A percentile compares a stretch with the other conserved stretches of the same genome.
phyloP scores from a whole-genome alignment of 2,329 filamentous ascomycete genomes.

The Emericellopsis atlantica region DNA sequence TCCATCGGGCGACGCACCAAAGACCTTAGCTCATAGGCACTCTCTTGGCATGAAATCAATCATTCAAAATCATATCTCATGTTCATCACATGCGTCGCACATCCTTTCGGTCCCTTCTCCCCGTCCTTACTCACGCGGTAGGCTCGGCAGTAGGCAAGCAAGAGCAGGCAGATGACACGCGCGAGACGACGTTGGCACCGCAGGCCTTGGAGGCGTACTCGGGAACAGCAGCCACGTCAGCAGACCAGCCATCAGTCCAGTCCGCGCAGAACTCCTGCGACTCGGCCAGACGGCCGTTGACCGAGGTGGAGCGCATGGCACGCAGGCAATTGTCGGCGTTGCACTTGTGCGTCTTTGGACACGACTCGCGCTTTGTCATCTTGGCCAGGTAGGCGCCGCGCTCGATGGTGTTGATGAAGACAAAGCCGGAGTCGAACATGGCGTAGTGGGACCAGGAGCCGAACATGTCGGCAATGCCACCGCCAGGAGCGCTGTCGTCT shows the following conservation, averaged over 20 bases:
- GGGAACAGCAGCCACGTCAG: slow-evolving; percentile 8
- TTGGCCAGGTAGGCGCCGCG: slow-evolving; percentile 18
- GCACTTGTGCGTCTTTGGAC: slow-evolving; percentile 8
- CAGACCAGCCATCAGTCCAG: slow-evolving; percentile 7
- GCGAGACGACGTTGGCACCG: slow-evolving; percentile 8
- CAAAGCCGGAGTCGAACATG: slow-evolving; percentile 26
- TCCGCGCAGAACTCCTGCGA: slow-evolving; percentile 9
- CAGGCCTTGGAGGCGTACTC: slow-evolving; percentile 8
- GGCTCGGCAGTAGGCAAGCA: slow-evolving; percentile 9
- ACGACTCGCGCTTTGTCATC: slow-evolving; percentile 10
- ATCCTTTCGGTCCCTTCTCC: too few relatives aligned
- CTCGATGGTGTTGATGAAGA: slow-evolving; percentile 30
- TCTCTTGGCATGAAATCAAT: too few relatives aligned
- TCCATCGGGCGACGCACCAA: too few relatives aligned
- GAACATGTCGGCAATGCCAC: slow-evolving; percentile 20
- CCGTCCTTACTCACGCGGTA: not conserved
- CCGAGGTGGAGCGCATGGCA: slow-evolving; percentile 6
- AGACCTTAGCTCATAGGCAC: too few relatives aligned
- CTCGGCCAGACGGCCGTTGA: slow-evolving; percentile 8
- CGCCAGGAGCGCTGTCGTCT: slow-evolving; percentile 24
- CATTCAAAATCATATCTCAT: too few relatives aligned
- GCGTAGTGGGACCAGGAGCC: slow-evolving; percentile 32
- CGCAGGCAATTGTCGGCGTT: slow-evolving; percentile 11
- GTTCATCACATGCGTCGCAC: too few relatives aligned
- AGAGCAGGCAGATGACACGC: slow-evolving; percentile 10